Evolutionary conservation across 805 yeast genomes (phyloP), one percentile per base, ranked within the genome.

Genomic region (Saturnispora quitensis): DNA sequence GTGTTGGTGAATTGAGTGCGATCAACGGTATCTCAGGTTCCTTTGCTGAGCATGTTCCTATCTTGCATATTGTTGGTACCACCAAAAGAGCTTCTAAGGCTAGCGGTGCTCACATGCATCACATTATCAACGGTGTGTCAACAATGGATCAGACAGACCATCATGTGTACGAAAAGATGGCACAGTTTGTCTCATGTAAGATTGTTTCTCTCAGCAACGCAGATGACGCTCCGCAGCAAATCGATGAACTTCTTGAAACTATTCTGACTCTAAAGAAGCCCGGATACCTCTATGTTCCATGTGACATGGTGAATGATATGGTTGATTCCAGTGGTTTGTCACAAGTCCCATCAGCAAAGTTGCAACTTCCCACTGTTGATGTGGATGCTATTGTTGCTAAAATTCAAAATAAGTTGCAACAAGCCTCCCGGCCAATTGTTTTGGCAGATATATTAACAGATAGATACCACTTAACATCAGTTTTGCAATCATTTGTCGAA

Each of bases 1-100:
- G 96, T 48, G 97, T 89, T 17, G 97, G 97, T 52, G 96, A 89
- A 65, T 73, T 88, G 55, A 80, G 89, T 53, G 95, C 95, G 2
- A 62, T 88, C 55, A 88, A 88, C 67, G 96, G 95, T 46, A 70
- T 87, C 50, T 74, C 89, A 33, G 96, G 96, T 47, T 79, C 96
- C 0, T 84, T 77, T 69, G 85, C 95, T 34, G 97, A 89, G 68
- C 78, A 74, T 58, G 83, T 84, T 43, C 93, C 93, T 6, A 70
- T 89, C 2, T 71, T 89, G 52, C 96, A 88, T 67, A 82, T 89
- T 57, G 96, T 89, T 17, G 97, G 97, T 40, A 81, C 87, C 54
- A 81, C 89, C 6, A 71, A 78, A n/a, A 65, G 69, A 22, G 47
- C 33, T 9, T 58, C 48, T 17, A 65, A 66, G 40, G 20, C 17